Evolutionary conservation across 306 rosid species (phyloP), one percentile per base, ranked within the genome.

Genomic region (Oemleria cerasiformis): DNA sequence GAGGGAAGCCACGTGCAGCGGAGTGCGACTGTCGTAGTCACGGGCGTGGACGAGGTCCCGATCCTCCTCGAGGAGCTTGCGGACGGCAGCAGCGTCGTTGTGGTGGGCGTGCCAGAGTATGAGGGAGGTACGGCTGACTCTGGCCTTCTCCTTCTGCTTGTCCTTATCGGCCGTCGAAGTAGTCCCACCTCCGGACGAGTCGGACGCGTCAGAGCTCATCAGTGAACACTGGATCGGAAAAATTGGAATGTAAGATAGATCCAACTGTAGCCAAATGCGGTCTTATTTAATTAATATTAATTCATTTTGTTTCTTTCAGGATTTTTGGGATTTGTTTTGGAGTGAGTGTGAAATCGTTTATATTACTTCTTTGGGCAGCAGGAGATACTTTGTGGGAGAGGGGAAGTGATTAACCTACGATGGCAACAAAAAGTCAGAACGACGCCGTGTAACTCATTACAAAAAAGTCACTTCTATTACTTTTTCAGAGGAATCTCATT

Each of bases 31-130:
- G 76, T 95, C 99, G 84, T 95, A 95, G 72, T 91, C 99, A 23
- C 81, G 84, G 36, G 96, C 97, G 39, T 75, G 86, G 13, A 95
- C 96, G 2, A 91, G 92, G 14, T 88, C 68, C 9, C 76, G 92
- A 81, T 95, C 99, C 76, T 95, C 99, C 59, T 91, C 96, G 2
- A 95, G 90, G n/a, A 95, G 97, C 87, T 95, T 95, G 16, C 96
- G 89, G 65, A 95, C 97, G 0, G 97, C 88, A 2, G 57, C 74
- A 77, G 82, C 75, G 79, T 95, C 97, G 84, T 95, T 95, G 66
- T 91, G 97, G 54, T 95, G 97, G 1, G 97, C 96, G 80, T 91
- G 99, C 97, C 97, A 91, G 63, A 95, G 85, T 15, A 95, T 95
- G 71, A 88, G 81, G 16, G 99, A 95, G 39, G 96, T 91, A 30